These are phyloP conservation scores for Podila verticillata DNA, from an alignment of 192 early-diverging fungal species.

Conservation along the genomic window DNA sequence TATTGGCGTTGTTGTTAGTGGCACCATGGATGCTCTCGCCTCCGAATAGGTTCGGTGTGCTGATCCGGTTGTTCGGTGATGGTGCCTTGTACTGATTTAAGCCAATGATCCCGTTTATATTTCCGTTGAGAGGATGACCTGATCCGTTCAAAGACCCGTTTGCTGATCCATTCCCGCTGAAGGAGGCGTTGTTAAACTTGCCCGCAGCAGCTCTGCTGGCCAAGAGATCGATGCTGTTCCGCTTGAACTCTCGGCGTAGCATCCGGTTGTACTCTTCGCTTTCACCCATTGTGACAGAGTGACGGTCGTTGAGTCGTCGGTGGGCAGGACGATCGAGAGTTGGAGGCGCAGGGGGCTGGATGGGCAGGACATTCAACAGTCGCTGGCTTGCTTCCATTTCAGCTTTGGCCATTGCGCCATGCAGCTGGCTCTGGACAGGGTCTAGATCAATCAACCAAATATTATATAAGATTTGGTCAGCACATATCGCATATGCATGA, in stretches of 20 bases:
- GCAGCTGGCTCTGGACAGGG: conserved; percentile 60
- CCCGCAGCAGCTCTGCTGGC: conserved; percentile 15
- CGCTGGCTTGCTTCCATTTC: conserved; percentile 60
- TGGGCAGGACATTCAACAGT: conserved; percentile 40
- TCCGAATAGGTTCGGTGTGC: too few species aligned
- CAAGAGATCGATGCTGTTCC: conserved; percentile 47
- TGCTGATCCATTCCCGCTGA: conserved; percentile 1
- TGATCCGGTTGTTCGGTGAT: conserved; percentile 12
- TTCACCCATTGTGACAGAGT: conserved; percentile 61
- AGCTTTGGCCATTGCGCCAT: conserved; percentile 64
- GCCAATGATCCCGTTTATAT: conserved; percentile 27
- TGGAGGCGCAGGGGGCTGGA: conserved; percentile 37
- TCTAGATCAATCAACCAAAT: conserved; percentile 22
- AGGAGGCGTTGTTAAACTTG: conserved; percentile 12
- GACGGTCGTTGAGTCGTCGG: conserved; percentile 66
- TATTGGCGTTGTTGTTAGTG: conserved; percentile 7
- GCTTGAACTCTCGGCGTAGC: conserved; percentile 38
- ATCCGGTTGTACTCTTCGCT: conserved; percentile 56
- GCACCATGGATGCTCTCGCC: background rate
- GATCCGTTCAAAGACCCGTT: conserved; percentile 24
- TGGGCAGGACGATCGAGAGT: conserved; percentile 39
- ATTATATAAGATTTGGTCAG: background rate
- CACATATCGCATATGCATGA: background rate
- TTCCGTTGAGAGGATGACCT: background rate
- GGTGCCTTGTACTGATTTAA: conserved; percentile 14